Conservation (phyloP, 352 stramenopile genomes). For the Globisporangium recalcitrans region DNA sequence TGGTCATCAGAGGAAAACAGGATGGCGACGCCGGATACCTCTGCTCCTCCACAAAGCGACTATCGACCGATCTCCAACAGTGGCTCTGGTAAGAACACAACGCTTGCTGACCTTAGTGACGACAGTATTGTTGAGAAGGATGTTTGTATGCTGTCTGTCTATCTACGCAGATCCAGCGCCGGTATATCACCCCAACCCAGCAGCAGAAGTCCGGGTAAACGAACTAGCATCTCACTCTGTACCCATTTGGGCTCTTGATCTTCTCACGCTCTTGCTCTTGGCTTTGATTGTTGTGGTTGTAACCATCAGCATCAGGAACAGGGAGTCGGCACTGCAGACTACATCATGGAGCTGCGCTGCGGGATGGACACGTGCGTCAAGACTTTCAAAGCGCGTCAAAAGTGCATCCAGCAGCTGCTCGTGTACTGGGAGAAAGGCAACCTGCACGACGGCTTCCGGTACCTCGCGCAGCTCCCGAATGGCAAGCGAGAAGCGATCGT, state of each 20-base stretch:
- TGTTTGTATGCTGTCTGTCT: background rate
- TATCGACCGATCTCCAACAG: slow-evolving; percentile 1
- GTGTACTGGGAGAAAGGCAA: slow-evolving; percentile 63
- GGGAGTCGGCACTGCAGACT: slow-evolving; percentile 48
- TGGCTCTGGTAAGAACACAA: background rate
- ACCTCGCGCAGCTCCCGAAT: slow-evolving; percentile 51
- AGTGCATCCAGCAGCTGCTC: slow-evolving; percentile 66
- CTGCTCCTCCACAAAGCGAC: background rate
- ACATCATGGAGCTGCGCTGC: slow-evolving; percentile 77
- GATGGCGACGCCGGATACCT: slow-evolving; percentile 6
- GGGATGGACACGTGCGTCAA: slow-evolving; percentile 84
- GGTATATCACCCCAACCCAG: background rate
- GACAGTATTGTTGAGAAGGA: background rate
- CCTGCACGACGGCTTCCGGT: slow-evolving; percentile 65
- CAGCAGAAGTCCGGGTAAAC: slow-evolving; percentile 3
- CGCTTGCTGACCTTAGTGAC: background rate
- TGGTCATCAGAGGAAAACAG: background rate
- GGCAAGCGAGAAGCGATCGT: slow-evolving; percentile 70
- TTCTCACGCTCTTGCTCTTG: background rate
- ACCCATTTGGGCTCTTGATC: background rate
- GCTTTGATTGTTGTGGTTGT: background rate
- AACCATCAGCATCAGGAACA: slow-evolving; percentile 2
- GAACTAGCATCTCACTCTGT: background rate
- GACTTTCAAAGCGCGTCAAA: slow-evolving; percentile 61
- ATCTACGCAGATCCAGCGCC: background rate